Percentiles rank a stretch among this genome's conserved stretches.
Evolutionary conservation across 2,329 filamentous ascomycete genomes (phyloP).

Genomic region (Pyrenophora tritici-repentis): DNA sequence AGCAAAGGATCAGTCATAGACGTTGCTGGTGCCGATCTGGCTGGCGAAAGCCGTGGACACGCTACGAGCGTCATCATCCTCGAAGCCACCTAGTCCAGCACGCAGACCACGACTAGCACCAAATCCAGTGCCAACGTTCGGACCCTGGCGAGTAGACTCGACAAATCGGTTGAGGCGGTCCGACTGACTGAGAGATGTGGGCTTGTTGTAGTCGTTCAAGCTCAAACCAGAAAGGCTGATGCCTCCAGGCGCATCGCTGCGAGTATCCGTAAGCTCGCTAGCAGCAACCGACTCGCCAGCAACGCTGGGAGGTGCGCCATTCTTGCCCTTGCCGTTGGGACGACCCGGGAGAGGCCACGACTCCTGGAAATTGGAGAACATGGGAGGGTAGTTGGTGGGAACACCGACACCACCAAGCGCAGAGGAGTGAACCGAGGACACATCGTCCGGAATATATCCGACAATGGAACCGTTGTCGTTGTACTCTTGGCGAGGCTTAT

Average conservation of each 20-base stretch:
- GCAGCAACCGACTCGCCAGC: slow-evolving; percentile 92
- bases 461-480: slow-evolving; percentile 85
- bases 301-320: slow-evolving; percentile 71
- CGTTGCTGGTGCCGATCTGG: slow-evolving; percentile 77
- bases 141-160: slow-evolving; percentile 75
- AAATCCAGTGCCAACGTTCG: slow-evolving; percentile 45
- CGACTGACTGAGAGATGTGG: slow-evolving; percentile 76
- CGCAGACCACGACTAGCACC: slow-evolving; percentile 51
- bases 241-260: slow-evolving; percentile 77
- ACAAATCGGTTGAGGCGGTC: slow-evolving; percentile 95
- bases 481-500: slow-evolving; percentile 59
- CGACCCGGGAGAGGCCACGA: slow-evolving; percentile 84
- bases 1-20: slow-evolving; percentile 58
- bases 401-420: slow-evolving; percentile 85
- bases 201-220: slow-evolving; percentile 71
- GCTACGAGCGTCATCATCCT: slow-evolving; percentile 94
- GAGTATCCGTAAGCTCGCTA: slow-evolving; percentile 86
- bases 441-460: slow-evolving; percentile 95
- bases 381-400: slow-evolving; percentile 82
- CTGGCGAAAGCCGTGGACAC: slow-evolving; percentile 96
- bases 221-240: slow-evolving; percentile 86
- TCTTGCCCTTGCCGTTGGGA: slow-evolving; percentile 69
- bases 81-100: slow-evolving; percentile 52
- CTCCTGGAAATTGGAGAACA: slow-evolving; percentile 94
- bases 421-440: slow-evolving; percentile 93